A percentile compares a stretch with the other conserved stretches of the same genome.
These are phyloP conservation scores for Colletotrichum chlorophyti DNA, from an alignment of 2,329 filamentous ascomycete species.

Conservation along the genomic window DNA sequence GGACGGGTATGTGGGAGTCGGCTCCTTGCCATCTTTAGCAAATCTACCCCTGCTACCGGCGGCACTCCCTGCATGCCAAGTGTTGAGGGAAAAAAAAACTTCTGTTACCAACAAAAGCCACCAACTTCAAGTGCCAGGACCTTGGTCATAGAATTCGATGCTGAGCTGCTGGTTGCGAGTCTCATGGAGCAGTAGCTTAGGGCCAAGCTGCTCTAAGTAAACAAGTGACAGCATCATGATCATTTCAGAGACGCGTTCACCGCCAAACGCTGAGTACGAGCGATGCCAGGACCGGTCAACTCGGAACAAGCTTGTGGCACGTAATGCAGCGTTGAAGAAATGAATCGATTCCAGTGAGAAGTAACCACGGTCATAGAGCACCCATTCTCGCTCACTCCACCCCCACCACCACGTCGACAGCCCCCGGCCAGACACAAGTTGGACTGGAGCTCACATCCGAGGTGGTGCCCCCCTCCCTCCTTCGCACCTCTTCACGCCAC, in stretches of 20 bases:
- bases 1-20: conserved; percentile 21
- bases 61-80: conserved; percentile 24
- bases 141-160: too few relatives aligned
- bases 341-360: conserved; percentile 11
- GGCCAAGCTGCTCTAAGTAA: too few relatives aligned
- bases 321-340: not conserved
- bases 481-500: conserved; percentile 16
- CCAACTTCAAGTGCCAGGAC: not conserved
- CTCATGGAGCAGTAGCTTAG: too few relatives aligned
- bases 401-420: conserved; percentile 16
- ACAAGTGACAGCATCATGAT: too few relatives aligned
- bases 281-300: too few relatives aligned
- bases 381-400: conserved; percentile 10
- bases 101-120: not conserved
- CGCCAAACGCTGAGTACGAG: too few relatives aligned
- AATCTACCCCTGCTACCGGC: conserved; percentile 5
- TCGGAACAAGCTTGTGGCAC: not conserved
- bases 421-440: conserved; percentile 14
- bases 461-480: not conserved
- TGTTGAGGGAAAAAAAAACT: conserved; percentile 16
- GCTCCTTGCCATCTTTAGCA: not conserved
- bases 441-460: too few relatives aligned
- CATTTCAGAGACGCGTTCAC: too few relatives aligned
- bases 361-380: conserved; percentile 3
- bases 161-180: too few relatives aligned